phyloP scores from a whole-genome alignment of 345 rosid genomes.

The Hevea brasiliensis region DNA sequence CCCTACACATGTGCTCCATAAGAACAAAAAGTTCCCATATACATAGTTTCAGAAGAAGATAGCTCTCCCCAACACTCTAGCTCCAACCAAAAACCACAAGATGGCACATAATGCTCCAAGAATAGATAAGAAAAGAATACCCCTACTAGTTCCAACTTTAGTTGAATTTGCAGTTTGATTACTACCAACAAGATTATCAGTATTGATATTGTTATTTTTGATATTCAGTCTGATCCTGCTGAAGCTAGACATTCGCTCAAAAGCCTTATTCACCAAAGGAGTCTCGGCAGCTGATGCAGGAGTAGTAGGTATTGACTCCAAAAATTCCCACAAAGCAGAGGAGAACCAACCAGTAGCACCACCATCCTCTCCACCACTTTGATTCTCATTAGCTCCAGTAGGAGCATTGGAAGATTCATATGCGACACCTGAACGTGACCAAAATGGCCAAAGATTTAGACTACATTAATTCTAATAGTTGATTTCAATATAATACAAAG shows the following conservation, averaged over 20 bases:
- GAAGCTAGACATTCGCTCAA: constrained; percentile 69
- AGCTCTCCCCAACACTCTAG: constrained; percentile 26
- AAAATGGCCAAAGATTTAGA: constrained; percentile 23
- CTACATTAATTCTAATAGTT: constrained; percentile 7
- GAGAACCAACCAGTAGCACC: constrained; percentile 50
- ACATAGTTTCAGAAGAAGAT: background rate
- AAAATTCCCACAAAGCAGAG: constrained; percentile 66
- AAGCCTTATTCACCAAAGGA: constrained; percentile 59
- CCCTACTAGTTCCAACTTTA: constrained; percentile 32
- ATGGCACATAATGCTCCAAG: constrained; percentile 65
- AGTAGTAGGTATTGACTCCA: constrained; percentile 79
- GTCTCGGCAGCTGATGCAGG: constrained; percentile 87
- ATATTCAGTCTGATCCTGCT: constrained; percentile 46
- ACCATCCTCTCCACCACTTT: constrained; percentile 29
- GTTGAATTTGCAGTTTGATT: constrained; percentile 30
- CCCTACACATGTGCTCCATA: no score
- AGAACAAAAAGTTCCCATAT: background rate
- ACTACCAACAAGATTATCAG: background rate
- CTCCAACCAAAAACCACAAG: constrained; percentile 61
- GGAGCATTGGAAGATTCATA: constrained; percentile 18
- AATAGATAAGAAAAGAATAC: constrained; percentile 49
- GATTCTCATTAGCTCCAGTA: constrained; percentile 30
- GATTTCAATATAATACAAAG: constrained; percentile 5
- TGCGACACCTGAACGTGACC: constrained; percentile 45
- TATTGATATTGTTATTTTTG: constrained; percentile 28